A percentile compares a stretch with the other conserved stretches of the same genome.
phyloP scores from a whole-genome alignment of 768 basidiomycete species.

The Mycena metata region DNA sequence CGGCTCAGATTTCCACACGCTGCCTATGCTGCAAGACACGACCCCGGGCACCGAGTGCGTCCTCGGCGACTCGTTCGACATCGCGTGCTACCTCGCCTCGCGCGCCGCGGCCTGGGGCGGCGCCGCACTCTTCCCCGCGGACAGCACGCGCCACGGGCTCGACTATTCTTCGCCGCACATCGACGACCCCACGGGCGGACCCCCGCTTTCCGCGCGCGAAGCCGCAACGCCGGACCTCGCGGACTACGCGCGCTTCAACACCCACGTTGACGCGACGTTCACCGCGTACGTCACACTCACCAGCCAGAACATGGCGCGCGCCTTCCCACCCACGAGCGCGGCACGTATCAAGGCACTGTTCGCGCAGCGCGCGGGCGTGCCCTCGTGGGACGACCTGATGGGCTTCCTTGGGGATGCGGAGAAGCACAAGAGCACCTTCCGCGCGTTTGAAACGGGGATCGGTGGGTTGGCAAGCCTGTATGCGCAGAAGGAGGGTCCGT shows the following conservation, averaged over 20 bases:
- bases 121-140: conserved; percentile 42
- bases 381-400: conserved; percentile 24
- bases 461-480: conserved; percentile 16
- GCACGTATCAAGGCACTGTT: conserved; percentile 16
- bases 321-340: conserved; percentile 21
- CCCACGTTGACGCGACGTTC: conserved; percentile 27
- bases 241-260: conserved; percentile 27
- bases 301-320: conserved; percentile 7
- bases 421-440: neutral
- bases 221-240: conserved; percentile 7
- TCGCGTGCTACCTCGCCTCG: conserved; percentile 55
- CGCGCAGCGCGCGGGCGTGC: conserved; percentile 15
- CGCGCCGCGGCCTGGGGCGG: conserved; percentile 49
- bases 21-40: conserved; percentile 52
- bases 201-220: conserved; percentile 25
- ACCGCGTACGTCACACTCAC: conserved; percentile 5
- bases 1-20: conserved; percentile 48
- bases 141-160: conserved; percentile 19
- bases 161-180: conserved; percentile 28
- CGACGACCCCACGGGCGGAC: neutral
- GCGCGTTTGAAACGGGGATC: conserved; percentile 8
- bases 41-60: conserved; percentile 50
- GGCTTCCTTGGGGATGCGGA: conserved; percentile 1
- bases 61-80: conserved; percentile 51
- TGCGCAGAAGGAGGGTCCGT: conserved; percentile 27